phyloP scores from a whole-genome alignment of 352 stramenopile genomes.

The Saprolegnia diclina region DNA sequence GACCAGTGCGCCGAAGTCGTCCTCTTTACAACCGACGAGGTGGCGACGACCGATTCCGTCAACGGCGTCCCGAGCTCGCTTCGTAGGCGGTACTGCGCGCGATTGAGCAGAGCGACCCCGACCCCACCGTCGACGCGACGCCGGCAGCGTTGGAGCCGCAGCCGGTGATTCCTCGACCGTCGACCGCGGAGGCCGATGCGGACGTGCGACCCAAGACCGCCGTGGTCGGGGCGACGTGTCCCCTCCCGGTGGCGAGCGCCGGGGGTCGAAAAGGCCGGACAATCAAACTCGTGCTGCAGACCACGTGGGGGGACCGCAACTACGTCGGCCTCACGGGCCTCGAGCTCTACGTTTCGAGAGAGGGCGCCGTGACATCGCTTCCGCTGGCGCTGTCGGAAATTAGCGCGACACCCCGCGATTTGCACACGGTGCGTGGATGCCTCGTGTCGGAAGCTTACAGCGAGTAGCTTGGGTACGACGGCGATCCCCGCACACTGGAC shows the following conservation, averaged over 20 bases:
- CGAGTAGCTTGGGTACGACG: constrained; percentile 56
- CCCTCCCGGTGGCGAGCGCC: not conserved
- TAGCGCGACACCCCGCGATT: constrained; percentile 57
- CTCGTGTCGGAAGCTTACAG: not conserved
- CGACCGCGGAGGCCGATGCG: constrained; percentile 14
- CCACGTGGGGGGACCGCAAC: constrained; percentile 72
- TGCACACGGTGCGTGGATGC: constrained; percentile 46
- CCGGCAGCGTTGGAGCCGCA: not conserved
- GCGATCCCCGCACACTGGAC: constrained; percentile 78
- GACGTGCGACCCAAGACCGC: constrained; percentile 15
- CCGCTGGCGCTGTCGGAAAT: constrained; percentile 43
- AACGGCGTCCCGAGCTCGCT: not conserved
- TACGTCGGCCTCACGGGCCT: constrained; percentile 75
- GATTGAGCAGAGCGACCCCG: constrained; percentile 15
- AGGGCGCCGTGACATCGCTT: constrained; percentile 32
- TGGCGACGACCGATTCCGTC: not conserved
- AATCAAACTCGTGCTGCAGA: constrained; percentile 49
- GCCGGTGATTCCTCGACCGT: constrained; percentile 13
- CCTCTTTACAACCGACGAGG: constrained; percentile 72
- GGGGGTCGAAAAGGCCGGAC: constrained; percentile 37
- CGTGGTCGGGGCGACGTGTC: not conserved
- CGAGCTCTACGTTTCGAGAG: constrained; percentile 53
- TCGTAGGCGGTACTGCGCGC: constrained; percentile 3
- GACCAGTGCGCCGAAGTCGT: constrained; percentile 78
- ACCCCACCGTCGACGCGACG: constrained; percentile 22